These are phyloP conservation scores for Isabelozyma rhagii DNA, from an alignment of 805 yeast species.

Conservation along the genomic window DNA sequence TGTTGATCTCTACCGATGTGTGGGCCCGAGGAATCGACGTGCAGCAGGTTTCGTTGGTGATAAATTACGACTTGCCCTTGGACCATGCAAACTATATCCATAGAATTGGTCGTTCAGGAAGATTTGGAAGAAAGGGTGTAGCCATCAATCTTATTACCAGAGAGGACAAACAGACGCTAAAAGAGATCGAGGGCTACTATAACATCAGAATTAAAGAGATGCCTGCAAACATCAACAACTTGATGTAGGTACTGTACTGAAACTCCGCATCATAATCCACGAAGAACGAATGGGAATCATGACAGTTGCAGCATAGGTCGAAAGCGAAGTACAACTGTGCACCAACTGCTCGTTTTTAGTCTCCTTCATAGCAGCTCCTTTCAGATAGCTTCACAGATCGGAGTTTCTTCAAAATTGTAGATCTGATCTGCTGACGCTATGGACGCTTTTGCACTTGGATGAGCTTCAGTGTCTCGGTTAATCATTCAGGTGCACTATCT, in stretches of 20 bases:
- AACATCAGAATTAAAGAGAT: slow-evolving; percentile 71
- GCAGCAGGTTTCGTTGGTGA: slow-evolving; percentile 94
- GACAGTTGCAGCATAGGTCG: too few relatives aligned
- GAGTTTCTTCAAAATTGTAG: too few relatives aligned
- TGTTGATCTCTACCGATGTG: slow-evolving; percentile 92
- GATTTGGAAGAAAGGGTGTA: slow-evolving; percentile 98
- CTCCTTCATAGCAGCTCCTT: too few relatives aligned
- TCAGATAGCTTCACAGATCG: too few relatives aligned
- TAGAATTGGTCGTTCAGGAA: slow-evolving; percentile 97
- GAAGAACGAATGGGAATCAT: too few relatives aligned
- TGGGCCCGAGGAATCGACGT: slow-evolving; percentile 99
- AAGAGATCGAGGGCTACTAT: slow-evolving; percentile 73
- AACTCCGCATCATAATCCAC: not conserved
- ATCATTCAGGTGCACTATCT: too few relatives aligned
- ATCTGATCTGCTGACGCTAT: too few relatives aligned
- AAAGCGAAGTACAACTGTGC: too few relatives aligned
- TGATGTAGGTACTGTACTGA: slow-evolving; percentile 8
- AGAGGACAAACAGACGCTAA: slow-evolving; percentile 70
- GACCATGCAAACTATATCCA: slow-evolving; percentile 95
- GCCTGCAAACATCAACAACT: slow-evolving; percentile 67
- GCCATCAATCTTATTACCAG: slow-evolving; percentile 91
- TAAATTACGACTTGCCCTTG: slow-evolving; percentile 90
- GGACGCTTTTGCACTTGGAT: too few relatives aligned
- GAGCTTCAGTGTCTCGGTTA: too few relatives aligned
- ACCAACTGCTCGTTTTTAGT: too few relatives aligned